A percentile compares a stretch with the other conserved stretches of the same genome.
Conservation (phyloP, 176 grass and related monocot genomes). For the Rhynchospora tenuis region DNA sequence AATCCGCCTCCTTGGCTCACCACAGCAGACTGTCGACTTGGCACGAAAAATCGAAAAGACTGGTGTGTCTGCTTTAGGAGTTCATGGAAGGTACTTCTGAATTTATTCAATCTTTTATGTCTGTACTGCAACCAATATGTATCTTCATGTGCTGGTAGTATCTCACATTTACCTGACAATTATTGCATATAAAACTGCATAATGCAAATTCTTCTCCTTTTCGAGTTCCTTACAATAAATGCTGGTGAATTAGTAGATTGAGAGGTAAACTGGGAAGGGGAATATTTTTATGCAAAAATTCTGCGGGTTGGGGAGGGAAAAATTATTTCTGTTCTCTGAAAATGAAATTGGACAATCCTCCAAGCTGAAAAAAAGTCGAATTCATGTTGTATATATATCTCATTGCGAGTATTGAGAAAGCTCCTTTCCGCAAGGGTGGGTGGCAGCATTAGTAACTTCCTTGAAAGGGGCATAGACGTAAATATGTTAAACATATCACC, state of each 20-base stretch:
- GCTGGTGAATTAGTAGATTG: background rate
- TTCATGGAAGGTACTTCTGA: constrained; percentile 73
- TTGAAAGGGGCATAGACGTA: no score
- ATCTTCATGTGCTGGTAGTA: background rate
- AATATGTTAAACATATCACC: no score
- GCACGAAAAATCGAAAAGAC: constrained; percentile 85
- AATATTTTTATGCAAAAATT: background rate
- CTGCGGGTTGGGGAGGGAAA: background rate
- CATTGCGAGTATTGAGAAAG: no score
- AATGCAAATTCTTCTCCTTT: background rate
- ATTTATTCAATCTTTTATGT: background rate
- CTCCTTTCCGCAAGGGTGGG: no score
- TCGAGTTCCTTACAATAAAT: background rate
- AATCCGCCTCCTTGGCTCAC: constrained; percentile 67
- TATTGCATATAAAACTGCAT: background rate
- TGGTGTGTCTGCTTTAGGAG: constrained; percentile 77
- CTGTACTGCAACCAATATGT: background rate
- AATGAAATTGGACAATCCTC: no score
- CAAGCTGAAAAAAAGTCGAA: no score
- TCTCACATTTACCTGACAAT: background rate
- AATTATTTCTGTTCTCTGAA: background rate
- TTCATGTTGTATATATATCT: no score
- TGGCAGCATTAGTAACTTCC: no score
- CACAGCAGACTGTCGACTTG: constrained; percentile 75
- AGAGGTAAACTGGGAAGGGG: background rate